A percentile compares a stretch with the other conserved stretches of the same genome.
These are phyloP conservation scores for Crotalaria pallida DNA, from an alignment of 306 rosid genomes.

Conservation along the genomic window DNA sequence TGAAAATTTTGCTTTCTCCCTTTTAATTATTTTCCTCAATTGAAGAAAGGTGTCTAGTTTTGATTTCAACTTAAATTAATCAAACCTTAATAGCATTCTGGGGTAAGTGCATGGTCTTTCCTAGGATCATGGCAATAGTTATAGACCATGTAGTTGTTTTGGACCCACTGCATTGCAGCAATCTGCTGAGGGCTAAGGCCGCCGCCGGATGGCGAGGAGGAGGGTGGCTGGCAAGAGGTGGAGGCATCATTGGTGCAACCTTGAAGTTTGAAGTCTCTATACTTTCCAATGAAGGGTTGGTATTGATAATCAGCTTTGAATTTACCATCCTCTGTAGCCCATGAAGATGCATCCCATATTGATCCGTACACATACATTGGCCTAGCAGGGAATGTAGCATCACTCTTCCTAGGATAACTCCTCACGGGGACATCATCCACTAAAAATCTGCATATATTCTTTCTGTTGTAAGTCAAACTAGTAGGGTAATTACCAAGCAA, in stretches of 20 bases:
- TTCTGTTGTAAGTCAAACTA: slow-evolving; percentile 7
- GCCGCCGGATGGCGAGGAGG: slow-evolving; percentile 30
- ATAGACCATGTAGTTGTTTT: slow-evolving; percentile 61
- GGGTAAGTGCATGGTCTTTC: slow-evolving; percentile 68
- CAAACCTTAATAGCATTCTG: slow-evolving; percentile 63
- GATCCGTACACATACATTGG: slow-evolving; percentile 86
- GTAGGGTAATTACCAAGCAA: too few species aligned
- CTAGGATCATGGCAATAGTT: slow-evolving; percentile 68
- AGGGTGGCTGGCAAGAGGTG: slow-evolving; percentile 45
- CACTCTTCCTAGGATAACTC: slow-evolving; percentile 61
- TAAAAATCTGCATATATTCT: slow-evolving; percentile 44
- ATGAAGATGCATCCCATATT: slow-evolving; percentile 90
- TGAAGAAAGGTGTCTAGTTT: too few species aligned
- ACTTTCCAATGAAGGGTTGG: slow-evolving; percentile 76
- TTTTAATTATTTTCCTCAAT: too few species aligned
- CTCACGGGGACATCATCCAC: slow-evolving; percentile 91
- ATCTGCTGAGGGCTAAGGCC: slow-evolving; percentile 48
- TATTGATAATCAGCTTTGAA: slow-evolving; percentile 76
- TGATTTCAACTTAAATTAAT: too few species aligned
- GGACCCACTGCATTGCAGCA: slow-evolving; percentile 69
- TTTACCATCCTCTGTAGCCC: slow-evolving; percentile 93
- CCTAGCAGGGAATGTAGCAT: slow-evolving; percentile 69
- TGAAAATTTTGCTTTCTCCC: too few species aligned
- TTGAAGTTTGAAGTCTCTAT: slow-evolving; percentile 54
- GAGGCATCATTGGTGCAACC: slow-evolving; percentile 39